Evolutionary conservation across 208 protist species (phyloP).

Genomic region (Acanthamoeba sp.): DNA sequence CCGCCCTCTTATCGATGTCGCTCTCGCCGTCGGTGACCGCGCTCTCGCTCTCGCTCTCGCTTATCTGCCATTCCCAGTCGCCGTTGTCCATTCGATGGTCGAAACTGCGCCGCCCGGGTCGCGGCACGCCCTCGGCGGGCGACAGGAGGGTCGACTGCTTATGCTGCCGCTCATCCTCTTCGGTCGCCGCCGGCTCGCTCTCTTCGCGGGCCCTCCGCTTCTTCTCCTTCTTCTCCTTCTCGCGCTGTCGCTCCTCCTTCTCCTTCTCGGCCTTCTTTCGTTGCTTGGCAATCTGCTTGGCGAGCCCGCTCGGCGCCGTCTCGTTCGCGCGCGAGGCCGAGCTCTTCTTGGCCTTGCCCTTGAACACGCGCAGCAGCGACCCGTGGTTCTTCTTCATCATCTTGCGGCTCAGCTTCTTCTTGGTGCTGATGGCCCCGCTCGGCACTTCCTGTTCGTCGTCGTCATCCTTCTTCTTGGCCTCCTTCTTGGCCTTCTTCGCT

Average conservation of each 20-base stretch:
- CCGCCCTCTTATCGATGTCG: background rate
- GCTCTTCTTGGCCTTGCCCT: conserved; percentile 2
- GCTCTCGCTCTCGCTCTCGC: background rate
- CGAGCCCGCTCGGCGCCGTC: background rate
- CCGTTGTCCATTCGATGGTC: background rate
- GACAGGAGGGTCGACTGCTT: background rate
- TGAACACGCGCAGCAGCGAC: conserved; percentile 45
- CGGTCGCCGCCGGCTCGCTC: background rate
- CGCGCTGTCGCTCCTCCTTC: background rate
- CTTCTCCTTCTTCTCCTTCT: conserved; percentile 35
- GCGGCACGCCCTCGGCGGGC: background rate
- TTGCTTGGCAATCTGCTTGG: conserved; percentile 36
- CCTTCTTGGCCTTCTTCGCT: background rate
- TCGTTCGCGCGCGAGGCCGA: background rate
- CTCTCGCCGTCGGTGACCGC: background rate
- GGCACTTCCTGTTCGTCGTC: background rate
- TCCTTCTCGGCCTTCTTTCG: conserved; percentile 20
- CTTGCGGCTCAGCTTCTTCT: conserved; percentile 23
- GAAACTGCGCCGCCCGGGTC: background rate
- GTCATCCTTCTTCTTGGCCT: background rate
- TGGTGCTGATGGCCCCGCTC: background rate
- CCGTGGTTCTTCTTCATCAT: conserved; percentile 24
- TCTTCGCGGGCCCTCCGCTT: background rate
- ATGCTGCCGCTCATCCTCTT: background rate
- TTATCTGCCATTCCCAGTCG: conserved; percentile 24